Evolutionary conservation across 805 yeast genomes (phyloP).

Genomic region (Ogataea glucozyma): DNA sequence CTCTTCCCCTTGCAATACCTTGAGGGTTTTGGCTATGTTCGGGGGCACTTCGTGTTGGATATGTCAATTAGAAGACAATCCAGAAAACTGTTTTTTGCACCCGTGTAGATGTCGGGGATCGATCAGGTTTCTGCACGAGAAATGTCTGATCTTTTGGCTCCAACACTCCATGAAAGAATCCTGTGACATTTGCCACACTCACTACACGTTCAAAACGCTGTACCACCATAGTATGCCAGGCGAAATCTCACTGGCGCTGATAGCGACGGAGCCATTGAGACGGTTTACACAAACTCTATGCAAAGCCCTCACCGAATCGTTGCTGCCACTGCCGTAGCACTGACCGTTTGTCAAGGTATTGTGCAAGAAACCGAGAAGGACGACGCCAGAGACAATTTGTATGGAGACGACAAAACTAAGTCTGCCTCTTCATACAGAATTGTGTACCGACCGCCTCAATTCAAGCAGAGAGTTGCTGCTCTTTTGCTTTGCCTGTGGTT

Average conservation of each 20-base stretch:
- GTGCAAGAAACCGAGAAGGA: slow-evolving; percentile 35
- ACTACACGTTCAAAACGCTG: slow-evolving; percentile 52
- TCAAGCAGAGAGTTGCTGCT: slow-evolving; percentile 56
- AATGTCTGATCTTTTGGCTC: slow-evolving; percentile 88
- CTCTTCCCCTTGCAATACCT: too few species aligned
- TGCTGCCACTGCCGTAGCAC: too few species aligned
- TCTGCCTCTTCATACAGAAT: slow-evolving; percentile 53
- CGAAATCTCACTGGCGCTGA: slow-evolving; percentile 53
- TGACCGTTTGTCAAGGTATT: too few species aligned
- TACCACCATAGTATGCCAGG: slow-evolving; percentile 48
- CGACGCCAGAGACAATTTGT: slow-evolving; percentile 32
- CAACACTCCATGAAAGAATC: slow-evolving; percentile 60
- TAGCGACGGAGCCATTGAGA: slow-evolving; percentile 40
- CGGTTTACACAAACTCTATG: slow-evolving; percentile 17
- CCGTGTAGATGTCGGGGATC: slow-evolving; percentile 96
- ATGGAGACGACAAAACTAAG: slow-evolving; percentile 37
- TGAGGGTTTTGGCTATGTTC: too few species aligned
- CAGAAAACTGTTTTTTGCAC: slow-evolving; percentile 74
- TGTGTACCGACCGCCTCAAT: slow-evolving; percentile 85
- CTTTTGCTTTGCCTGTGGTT: slow-evolving; percentile 48
- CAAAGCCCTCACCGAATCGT: slow-evolving; percentile 28
- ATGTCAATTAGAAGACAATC: slow-evolving; percentile 88
- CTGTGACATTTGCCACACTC: slow-evolving; percentile 88
- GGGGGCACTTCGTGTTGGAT: slow-evolving; percentile 76
- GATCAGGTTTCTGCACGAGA: slow-evolving; percentile 90